Evolutionary conservation across 1,284 basidiomycete genomes (phyloP).

Genomic region (Austroboletus rostrupii): DNA sequence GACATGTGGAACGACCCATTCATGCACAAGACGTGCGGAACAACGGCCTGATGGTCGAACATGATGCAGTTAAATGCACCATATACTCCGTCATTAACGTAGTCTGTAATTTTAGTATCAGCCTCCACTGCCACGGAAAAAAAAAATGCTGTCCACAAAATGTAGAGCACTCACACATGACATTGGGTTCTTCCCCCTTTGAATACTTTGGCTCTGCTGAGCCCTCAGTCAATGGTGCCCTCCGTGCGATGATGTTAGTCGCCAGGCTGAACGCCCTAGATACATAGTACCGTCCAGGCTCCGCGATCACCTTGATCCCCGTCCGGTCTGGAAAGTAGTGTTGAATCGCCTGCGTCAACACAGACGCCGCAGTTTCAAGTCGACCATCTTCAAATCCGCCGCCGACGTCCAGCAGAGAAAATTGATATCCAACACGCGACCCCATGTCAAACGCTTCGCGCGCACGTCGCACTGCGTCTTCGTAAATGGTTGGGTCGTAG

Average conservation of each 20-base stretch:
- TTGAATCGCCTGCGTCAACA: conserved; percentile 73
- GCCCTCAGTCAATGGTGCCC: conserved; percentile 48
- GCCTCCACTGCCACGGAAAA: conserved; percentile 2
- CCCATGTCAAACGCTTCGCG: conserved; percentile 88
- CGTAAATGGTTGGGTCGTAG: conserved; percentile 88
- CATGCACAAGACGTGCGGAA: conserved; percentile 75
- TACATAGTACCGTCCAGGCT: conserved; percentile 96
- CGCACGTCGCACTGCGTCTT: conserved; percentile 86
- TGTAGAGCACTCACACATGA: conserved; percentile 70
- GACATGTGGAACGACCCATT: conserved; percentile 52
- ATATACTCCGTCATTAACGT: conserved; percentile 98
- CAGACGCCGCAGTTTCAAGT: conserved; percentile 79
- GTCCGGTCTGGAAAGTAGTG: conserved; percentile 81
- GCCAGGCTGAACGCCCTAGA: conserved; percentile 91
- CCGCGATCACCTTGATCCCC: conserved; percentile 85
- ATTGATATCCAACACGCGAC: conserved; percentile 74
- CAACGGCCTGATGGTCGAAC: conserved; percentile 88
- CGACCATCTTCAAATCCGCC: conserved; percentile 93
- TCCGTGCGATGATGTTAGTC: conserved; percentile 89
- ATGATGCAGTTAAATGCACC: conserved; percentile 97
- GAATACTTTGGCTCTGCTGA: background rate
- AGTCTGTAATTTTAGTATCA: conserved; percentile 54
- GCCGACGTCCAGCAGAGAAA: conserved; percentile 87
- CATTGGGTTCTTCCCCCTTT: conserved; percentile 52
- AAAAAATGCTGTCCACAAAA: conserved; percentile 1